Evolutionary conservation across 441 rosid species (phyloP).

Genomic region (Theobroma grandiflorum): DNA sequence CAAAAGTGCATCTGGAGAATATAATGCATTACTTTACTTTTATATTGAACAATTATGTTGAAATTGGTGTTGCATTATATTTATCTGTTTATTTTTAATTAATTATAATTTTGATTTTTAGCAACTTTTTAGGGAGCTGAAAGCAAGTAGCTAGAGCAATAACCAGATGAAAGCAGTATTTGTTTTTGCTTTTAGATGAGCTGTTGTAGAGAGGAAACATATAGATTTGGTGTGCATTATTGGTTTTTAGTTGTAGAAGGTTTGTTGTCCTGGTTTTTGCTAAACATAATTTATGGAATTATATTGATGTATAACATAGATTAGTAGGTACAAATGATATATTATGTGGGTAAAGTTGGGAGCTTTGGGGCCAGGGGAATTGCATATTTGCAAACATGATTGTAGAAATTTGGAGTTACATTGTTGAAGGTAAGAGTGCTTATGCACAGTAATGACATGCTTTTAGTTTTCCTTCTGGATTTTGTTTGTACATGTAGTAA

Average conservation of each 20-base stretch:
- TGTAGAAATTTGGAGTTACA: not conserved
- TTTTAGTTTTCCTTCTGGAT: not conserved
- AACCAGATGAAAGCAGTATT: not conserved
- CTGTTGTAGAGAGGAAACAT: not conserved
- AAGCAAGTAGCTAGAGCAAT: not conserved
- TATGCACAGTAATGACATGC: not conserved
- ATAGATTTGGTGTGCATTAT: not conserved
- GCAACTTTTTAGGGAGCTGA: not conserved
- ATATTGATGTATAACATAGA: not conserved
- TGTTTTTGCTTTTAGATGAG: not conserved
- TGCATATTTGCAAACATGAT: not conserved
- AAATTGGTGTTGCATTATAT: constrained; percentile 2
- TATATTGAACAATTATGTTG: not conserved
- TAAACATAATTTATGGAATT: not conserved
- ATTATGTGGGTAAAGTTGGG: not conserved
- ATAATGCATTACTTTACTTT: not conserved
- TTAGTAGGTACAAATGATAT: not conserved
- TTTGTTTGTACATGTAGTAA: not conserved
- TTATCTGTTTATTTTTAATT: not conserved
- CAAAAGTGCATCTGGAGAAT: not conserved
- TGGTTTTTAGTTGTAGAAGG: not conserved
- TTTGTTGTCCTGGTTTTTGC: not conserved
- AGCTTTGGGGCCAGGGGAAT: not conserved
- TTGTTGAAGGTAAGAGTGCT: not conserved
- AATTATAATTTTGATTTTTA: not conserved